Conservation (phyloP, 164 flowering plant genomes). For the Vitis labrusca region DNA sequence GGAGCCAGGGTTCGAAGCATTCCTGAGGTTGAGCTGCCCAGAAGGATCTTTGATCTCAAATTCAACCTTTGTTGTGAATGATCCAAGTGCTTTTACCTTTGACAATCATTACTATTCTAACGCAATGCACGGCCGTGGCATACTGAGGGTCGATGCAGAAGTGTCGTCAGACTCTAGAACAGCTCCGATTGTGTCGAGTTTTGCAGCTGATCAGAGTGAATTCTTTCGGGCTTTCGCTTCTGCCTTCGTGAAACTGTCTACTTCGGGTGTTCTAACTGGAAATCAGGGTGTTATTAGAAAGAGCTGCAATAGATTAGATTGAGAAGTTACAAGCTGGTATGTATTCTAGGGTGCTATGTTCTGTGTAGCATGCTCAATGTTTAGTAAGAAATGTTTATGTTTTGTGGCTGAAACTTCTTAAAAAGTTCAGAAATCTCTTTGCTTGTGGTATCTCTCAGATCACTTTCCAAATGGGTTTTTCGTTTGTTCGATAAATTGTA, state of each 20-base stretch:
- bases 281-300: constrained; percentile 39
- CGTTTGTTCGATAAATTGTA: no score
- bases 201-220: constrained; percentile 26
- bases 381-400: no score
- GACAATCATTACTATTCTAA: constrained; percentile 48
- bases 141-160: constrained; percentile 41
- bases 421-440: no score
- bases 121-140: constrained; percentile 35
- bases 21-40: constrained; percentile 32
- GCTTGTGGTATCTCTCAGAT: no score
- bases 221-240: constrained; percentile 47
- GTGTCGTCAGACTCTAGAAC: constrained; percentile 41
- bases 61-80: constrained; percentile 34
- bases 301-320: constrained; percentile 30
- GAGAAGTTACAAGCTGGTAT: not conserved
- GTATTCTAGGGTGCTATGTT: not conserved
- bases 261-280: constrained; percentile 42
- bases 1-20: constrained; percentile 14
- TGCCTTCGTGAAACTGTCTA: constrained; percentile 54
- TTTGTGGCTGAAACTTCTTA: no score
- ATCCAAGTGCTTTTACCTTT: constrained; percentile 37
- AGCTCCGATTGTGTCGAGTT: constrained; percentile 26
- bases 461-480: no score
- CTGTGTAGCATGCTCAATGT: no score
- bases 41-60: constrained; percentile 19